phyloP scores from a whole-genome alignment of 805 yeast species.

The Ogataea trehalophila region DNA sequence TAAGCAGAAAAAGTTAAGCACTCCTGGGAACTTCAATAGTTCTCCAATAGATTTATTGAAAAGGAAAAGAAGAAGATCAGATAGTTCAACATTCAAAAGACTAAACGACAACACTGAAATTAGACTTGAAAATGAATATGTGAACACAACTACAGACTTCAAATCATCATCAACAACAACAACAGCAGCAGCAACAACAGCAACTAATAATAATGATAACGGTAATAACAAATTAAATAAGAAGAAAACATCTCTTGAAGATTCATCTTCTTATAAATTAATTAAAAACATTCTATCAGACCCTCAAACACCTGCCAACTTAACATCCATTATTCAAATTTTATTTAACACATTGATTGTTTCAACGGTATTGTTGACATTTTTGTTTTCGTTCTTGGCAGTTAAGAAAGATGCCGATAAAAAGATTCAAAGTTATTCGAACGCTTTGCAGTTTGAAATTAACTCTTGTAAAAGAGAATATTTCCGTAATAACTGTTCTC shows the following conservation, averaged over 20 bases:
- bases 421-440: slow-evolving; percentile 59
- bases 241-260: background rate
- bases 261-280: slow-evolving; percentile 1
- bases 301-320: slow-evolving; percentile 25
- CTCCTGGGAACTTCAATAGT: background rate
- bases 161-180: background rate
- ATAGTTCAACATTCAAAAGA: slow-evolving; percentile 1
- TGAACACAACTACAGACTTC: background rate
- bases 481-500: slow-evolving; percentile 64
- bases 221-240: background rate
- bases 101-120: background rate
- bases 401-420: slow-evolving; percentile 56
- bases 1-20: slow-evolving; percentile 1
- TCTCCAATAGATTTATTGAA: slow-evolving; percentile 3
- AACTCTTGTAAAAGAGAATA: slow-evolving; percentile 67
- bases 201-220: background rate
- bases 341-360: slow-evolving; percentile 23
- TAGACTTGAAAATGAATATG: background rate
- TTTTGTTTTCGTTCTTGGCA: slow-evolving; percentile 20
- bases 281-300: slow-evolving; percentile 17
- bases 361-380: slow-evolving; percentile 12
- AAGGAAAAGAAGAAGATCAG: slow-evolving; percentile 17
- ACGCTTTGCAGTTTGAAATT: slow-evolving; percentile 59
- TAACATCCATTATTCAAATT: slow-evolving; percentile 24
- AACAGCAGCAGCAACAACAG: background rate